Evolutionary conservation across 163 green algal genomes (phyloP).

Genomic region (Chloromonas sp.): DNA sequence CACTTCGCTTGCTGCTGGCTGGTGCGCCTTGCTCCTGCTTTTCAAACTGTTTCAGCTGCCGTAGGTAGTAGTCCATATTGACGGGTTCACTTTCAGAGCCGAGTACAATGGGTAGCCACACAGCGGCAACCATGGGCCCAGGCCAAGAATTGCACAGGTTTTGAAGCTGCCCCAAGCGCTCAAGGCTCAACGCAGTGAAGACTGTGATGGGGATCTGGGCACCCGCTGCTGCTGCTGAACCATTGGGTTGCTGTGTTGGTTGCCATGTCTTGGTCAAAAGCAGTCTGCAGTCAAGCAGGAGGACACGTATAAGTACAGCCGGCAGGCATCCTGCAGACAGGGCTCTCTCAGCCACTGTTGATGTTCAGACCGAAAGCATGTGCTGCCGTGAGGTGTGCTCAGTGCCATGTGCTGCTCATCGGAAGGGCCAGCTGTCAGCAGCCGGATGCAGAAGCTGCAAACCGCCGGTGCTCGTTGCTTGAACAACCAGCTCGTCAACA

Average conservation of each 20-base stretch:
- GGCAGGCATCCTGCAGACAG: no score
- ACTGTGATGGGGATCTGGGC: not conserved
- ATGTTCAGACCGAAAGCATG: no score
- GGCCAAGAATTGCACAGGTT: conserved; percentile 1
- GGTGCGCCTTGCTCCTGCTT: no score
- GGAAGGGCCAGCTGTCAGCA: no score
- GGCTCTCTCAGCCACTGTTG: no score
- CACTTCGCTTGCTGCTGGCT: not conserved
- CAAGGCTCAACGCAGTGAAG: not conserved
- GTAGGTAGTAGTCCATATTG: not conserved
- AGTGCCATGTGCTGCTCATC: no score
- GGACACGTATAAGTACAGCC: no score
- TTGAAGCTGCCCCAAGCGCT: not conserved
- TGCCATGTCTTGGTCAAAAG: not conserved
- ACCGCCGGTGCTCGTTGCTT: no score
- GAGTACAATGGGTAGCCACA: not conserved
- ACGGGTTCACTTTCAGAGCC: not conserved
- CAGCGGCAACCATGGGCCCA: not conserved
- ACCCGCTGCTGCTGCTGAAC: not conserved
- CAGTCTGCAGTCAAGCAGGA: not conserved
- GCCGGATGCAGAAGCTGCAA: no score
- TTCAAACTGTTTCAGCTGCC: not conserved
- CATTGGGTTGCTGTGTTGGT: no score
- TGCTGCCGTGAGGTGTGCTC: no score
- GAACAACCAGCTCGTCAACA: no score